Base-by-base conservation (phyloP, 1,139 yeast species). In the Meyerozyma athensensis region DNA sequence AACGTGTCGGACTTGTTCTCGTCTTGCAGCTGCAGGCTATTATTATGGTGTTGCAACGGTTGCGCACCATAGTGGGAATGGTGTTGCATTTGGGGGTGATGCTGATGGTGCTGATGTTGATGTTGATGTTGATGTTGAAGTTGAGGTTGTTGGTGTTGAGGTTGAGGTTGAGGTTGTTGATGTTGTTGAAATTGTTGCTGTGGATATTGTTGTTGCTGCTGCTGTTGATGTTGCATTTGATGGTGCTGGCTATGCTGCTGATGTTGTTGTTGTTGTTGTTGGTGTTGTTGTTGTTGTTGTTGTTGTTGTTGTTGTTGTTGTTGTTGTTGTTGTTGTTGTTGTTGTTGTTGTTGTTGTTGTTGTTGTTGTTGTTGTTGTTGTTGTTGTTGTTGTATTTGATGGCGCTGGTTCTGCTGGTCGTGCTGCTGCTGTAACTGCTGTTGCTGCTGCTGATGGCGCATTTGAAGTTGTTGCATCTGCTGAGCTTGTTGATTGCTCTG, bases 301-400 rank as follows among this genome's bases (percentile, higher is more conserved):
- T 38, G 20, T 16, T 37, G 36, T 18, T 26, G 26, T 12, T 34
- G 42, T 13, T 34, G 34, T n/a, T 28, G 39, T 7, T 46, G 45
- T 3, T 19, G 16, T 16, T 3, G 20, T 5, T 33, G 14, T 4
- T 19, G n/a, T n/a, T n/a, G n/a, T n/a, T n/a, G n/a, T n/a, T n/a
- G n/a, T n/a, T n/a, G n/a, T n/a, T n/a, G 22, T 8, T 6, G 22
- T 6, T 8, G 22, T 6, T 19, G 8, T 8, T 19, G 28, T 5
- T 19, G 39, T 6, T 42, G 39, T 22, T 38, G 20, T 16, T 37
- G 36, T 18, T 26, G 26, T 12, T 34, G 42, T 13, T 34, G 34
- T n/a, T 28, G 39, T 7, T 46, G 45, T 3, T 19, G 16, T 16
- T 3, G 20, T 5, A 22, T 9, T 4, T 19, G n/a, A n/a, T n/a